These are phyloP conservation scores for Arthrobotrys entomopaga DNA, from an alignment of 2,329 filamentous ascomycete genomes.

Conservation along the genomic window DNA sequence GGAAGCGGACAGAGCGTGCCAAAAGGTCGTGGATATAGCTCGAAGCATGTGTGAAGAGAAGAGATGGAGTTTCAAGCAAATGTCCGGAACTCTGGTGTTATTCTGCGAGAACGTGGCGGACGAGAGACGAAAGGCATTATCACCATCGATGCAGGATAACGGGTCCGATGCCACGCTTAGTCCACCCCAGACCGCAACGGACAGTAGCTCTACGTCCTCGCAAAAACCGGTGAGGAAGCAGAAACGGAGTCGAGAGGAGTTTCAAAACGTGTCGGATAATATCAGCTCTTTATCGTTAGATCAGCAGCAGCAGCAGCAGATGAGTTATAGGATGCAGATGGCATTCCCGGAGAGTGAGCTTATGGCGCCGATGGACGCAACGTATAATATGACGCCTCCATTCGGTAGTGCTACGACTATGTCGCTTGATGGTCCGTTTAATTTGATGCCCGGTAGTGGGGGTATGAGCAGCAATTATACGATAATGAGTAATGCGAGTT, in stretches of 20 bases:
- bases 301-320: constrained; percentile 7
- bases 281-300: constrained; percentile 28
- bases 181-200: constrained; percentile 21
- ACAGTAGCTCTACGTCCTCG: constrained; percentile 28
- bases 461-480: background rate
- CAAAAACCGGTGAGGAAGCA: constrained; percentile 25
- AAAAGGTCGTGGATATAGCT: constrained; percentile 56
- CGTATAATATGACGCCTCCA: constrained; percentile 14
- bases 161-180: constrained; percentile 39
- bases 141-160: constrained; percentile 43
- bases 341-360: constrained; percentile 28
- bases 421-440: constrained; percentile 18
- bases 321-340: constrained; percentile 23
- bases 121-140: constrained; percentile 33
- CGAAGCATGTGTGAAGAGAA: constrained; percentile 57
- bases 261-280: constrained; percentile 16
- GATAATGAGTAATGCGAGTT: constrained; percentile 28
- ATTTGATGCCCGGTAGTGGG: constrained; percentile 25
- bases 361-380: constrained; percentile 27
- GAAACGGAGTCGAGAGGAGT: constrained; percentile 29
- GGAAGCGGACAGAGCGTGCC: constrained; percentile 52
- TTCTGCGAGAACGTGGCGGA: constrained; percentile 52
- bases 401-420: constrained; percentile 19
- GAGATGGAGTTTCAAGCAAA: constrained; percentile 56
- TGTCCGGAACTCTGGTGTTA: constrained; percentile 57